Base-by-base conservation (phyloP, 2,329 filamentous ascomycete genomes). In the Annulohypoxylon truncatum region DNA sequence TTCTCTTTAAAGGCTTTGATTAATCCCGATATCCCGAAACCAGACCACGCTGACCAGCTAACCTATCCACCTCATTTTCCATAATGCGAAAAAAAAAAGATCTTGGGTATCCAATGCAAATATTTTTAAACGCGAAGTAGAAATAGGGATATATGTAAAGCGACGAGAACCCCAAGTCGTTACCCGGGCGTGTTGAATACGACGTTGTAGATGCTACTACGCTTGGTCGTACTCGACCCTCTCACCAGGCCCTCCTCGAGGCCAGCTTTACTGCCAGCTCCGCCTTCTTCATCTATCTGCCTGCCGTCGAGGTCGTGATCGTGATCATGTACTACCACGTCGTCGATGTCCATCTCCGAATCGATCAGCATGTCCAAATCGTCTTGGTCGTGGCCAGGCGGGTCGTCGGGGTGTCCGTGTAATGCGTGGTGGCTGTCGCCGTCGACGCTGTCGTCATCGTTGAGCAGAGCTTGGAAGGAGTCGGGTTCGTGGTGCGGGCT, bases 381-480 rank as follows among this genome's bases (percentile, higher is more conserved):
- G 28, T 73, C 72, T 38, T 71, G 63, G 33, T 60, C 58, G 42
- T 62, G 38, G 26, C 58, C 51, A 0, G 40, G 46, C 38, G 48
- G 46, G 26, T 54, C 26, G 35, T 53, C 33, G 46, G 35, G 31
- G 47, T 68, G 47, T 12, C 48, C 9, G 47, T 64, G 50, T 48
- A 67, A 40, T 9, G 60, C n/a, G 13, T 61, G 56, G 1, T 62
- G 62, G 5, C 35, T 47, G 2, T 57, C 28, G 52, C n/a, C n/a
- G 15, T 50, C 50, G 22, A 46, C 38, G 15, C 47, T 46, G 31
- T 56, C 54, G 20, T 38, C 9, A 1, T 82, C 84, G 71, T 84
- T 82, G 2, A 88, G 81, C 1, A 88, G 76, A 0, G 84, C 83
- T 59, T 87, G 84, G 71, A 88, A 87, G 46, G 78, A 78, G 46